phyloP scores from a whole-genome alignment of 1,139 yeast genomes.

The Nakaseomyces nivariensis region DNA sequence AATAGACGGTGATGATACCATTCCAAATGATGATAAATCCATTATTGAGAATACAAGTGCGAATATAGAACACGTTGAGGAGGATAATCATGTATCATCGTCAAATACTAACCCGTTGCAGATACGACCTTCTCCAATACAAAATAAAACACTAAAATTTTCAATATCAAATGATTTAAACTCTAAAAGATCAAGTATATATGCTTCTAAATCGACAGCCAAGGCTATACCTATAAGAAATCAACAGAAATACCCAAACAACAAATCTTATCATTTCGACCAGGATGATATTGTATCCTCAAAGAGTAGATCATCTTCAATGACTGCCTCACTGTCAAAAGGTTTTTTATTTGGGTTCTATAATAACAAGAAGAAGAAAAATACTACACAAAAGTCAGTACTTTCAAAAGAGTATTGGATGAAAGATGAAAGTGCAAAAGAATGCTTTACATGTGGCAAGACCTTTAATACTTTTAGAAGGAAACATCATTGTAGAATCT shows the following conservation, averaged over 20 bases:
- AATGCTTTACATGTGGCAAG: conserved; percentile 68
- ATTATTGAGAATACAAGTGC: neutral
- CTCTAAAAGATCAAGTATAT: conserved; percentile 26
- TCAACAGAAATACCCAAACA: neutral
- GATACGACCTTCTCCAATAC: neutral
- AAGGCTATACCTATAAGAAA: conserved; percentile 28
- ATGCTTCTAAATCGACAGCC: conserved; percentile 28
- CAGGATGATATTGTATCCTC: conserved; percentile 12
- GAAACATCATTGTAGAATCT: conserved; percentile 88
- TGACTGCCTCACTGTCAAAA: conserved; percentile 34
- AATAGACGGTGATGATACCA: neutral
- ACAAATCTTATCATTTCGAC: neutral
- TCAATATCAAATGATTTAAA: conserved; percentile 20
- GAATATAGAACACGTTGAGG: neutral
- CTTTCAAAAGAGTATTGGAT: conserved; percentile 75
- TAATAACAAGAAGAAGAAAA: conserved; percentile 31
- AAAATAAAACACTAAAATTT: conserved; percentile 13
- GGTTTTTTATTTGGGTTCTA: conserved; percentile 40
- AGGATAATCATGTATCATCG: neutral
- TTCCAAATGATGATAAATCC: neutral
- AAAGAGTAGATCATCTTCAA: conserved; percentile 30
- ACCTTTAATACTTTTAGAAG: conserved; percentile 72
- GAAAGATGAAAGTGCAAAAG: conserved; percentile 80
- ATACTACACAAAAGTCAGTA: conserved; percentile 25
- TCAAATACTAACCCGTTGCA: neutral